Base-by-base conservation (phyloP, 768 basidiomycete species). In the Pulveroboletus sp. region DNA sequence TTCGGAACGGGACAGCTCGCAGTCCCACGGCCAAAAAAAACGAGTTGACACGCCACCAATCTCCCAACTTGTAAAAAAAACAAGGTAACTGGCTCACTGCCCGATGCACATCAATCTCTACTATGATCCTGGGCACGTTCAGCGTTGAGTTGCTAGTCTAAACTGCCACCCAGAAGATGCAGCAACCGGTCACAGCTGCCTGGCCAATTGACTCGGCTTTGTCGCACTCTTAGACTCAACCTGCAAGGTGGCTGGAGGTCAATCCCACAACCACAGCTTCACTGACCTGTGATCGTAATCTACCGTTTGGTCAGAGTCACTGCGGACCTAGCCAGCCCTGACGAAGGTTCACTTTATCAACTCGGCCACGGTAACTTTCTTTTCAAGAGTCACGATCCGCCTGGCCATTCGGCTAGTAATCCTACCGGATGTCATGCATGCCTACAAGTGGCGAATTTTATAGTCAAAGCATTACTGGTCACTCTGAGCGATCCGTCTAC, bases 401-500 rank as follows among this genome's bases (percentile, higher is more conserved):
- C 24, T 12, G 12, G 24, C 36, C 9, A n/a, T 35, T 31, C 24
- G 27, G 30, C 17, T 22, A 13, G 13, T 22, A 14, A 12, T 9
- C 29, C 16, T 19, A 14, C 38, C 22, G 27, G 5, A 12, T 14
- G 37, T 30, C 30, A 23, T 7, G n/a, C 13, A 16, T n/a, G 24
- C 26, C 13, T 6, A 24, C 32, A 14, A 31, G 45, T 34, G 20
- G 16, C 42, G 39, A 47, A 55, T 45, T 56, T 45, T 23, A 58
- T 53, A 61, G 57, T 51, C 49, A 60, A 29, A 58, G 58, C 40
- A 54, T 57, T 47, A 38, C 53, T 49, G 11, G 31, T 24, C 12
- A 20, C 20, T 22, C 49, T 27, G 35, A 29, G 12, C n/a, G n/a
- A 45, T 45, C 20, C 44, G 37, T 45, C 23, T 16, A 32, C 37